A percentile compares a stretch with the other conserved stretches of the same genome.
Conservation (phyloP, 805 yeast species). For the Suhomyces sp. region DNA sequence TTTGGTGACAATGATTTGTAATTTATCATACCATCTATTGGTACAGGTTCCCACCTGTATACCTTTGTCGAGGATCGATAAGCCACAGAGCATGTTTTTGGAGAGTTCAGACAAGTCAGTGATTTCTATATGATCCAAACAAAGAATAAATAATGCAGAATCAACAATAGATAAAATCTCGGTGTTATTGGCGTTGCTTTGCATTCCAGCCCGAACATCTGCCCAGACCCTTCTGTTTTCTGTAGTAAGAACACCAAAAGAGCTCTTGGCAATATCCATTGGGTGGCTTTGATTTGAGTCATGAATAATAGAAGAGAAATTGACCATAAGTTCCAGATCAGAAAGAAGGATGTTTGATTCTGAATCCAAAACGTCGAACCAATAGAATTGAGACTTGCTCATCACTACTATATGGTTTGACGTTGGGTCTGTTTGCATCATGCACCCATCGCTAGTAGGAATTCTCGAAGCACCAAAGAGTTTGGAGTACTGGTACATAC, state of each 20-base stretch:
- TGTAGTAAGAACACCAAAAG: conserved; percentile 87
- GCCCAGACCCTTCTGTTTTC: conserved; percentile 92
- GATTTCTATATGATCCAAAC: conserved; percentile 75
- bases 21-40: conserved; percentile 91
- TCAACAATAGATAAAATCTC: conserved; percentile 76
- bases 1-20: conserved; percentile 81
- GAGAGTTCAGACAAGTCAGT: conserved; percentile 63
- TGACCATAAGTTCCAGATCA: conserved; percentile 71
- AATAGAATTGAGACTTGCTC: conserved; percentile 84
- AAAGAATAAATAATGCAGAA: conserved; percentile 76
- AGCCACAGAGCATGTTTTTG: conserved; percentile 85
- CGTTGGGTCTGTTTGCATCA: conserved; percentile 73
- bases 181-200: conserved; percentile 49
- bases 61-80: conserved; percentile 73
- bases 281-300: conserved; percentile 60
- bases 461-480: conserved; percentile 85
- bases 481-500: conserved; percentile 90
- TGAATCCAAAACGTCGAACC: conserved; percentile 88
- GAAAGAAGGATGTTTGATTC: conserved; percentile 67
- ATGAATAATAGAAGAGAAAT: conserved; percentile 69
- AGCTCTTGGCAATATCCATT: conserved; percentile 65
- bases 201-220: conserved; percentile 51
- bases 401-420: conserved; percentile 80
- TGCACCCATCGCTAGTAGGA: conserved; percentile 77
- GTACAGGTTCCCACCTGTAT: conserved; percentile 93